phyloP scores from a whole-genome alignment of 169 alveolate genomes.

The Cryptosporidium xiaoi region DNA sequence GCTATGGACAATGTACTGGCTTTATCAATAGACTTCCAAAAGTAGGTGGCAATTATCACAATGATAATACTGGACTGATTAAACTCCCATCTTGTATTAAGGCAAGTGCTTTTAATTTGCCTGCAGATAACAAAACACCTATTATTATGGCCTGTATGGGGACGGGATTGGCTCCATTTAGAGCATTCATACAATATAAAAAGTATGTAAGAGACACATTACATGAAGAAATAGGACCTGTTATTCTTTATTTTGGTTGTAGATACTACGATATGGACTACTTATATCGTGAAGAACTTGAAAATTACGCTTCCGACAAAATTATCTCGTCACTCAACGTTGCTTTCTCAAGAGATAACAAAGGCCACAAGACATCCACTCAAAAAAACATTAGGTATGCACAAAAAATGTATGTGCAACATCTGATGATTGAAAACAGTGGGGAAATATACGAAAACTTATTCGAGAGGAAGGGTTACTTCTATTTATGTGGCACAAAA shows the following conservation, averaged over 20 bases:
- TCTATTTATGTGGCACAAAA: constrained; percentile 77
- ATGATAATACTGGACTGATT: constrained; percentile 8
- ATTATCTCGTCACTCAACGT: constrained; percentile 76
- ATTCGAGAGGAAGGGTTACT: constrained; percentile 70
- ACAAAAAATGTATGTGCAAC: constrained; percentile 82
- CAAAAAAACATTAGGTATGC: constrained; percentile 20
- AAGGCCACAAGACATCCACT: constrained; percentile 38
- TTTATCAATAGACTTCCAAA: constrained; percentile 50
- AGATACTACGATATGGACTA: constrained; percentile 79
- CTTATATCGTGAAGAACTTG: constrained; percentile 78
- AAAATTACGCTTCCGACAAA: constrained; percentile 77
- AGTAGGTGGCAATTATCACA: constrained; percentile 1
- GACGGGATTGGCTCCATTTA: constrained; percentile 83
- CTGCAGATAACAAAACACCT: constrained; percentile 76
- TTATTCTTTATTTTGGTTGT: constrained; percentile 81
- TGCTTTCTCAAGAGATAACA: constrained; percentile 81
- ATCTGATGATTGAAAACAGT: constrained; percentile 69
- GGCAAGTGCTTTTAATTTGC: constrained; percentile 79
- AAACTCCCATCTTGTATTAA: constrained; percentile 18
- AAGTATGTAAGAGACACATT: constrained; percentile 57
- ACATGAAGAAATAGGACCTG: constrained; percentile 76
- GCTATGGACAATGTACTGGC: constrained; percentile 72
- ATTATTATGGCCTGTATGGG: constrained; percentile 82
- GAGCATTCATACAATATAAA: constrained; percentile 80
- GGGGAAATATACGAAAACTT: constrained; percentile 54